phyloP scores from a whole-genome alignment of 1,284 basidiomycete genomes.

The Ustilago loliicola region DNA sequence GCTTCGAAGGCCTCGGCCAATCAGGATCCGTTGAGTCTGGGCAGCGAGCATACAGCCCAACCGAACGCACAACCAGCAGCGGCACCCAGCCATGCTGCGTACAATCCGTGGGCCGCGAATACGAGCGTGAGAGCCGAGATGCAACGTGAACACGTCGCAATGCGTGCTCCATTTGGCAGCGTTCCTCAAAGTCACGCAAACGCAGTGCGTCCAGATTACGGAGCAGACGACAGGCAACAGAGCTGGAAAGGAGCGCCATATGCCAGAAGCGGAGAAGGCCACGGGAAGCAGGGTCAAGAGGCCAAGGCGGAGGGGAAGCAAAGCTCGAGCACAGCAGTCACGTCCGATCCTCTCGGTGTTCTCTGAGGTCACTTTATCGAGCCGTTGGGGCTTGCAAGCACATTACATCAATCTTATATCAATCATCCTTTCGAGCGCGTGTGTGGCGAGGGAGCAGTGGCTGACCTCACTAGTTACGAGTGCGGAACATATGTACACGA shows the following conservation, averaged over 20 bases:
- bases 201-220: slow-evolving; percentile 6
- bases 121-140: slow-evolving; percentile 38
- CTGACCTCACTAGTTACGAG: neutral
- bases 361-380: slow-evolving; percentile 3
- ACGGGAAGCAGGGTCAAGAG: neutral
- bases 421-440: too few relatives aligned
- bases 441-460: too few relatives aligned
- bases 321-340: slow-evolving; percentile 10
- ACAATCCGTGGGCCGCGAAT: slow-evolving; percentile 47
- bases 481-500: neutral
- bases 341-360: slow-evolving; percentile 42
- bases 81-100: slow-evolving; percentile 4
- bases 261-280: neutral
- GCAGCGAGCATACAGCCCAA: neutral
- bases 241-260: slow-evolving; percentile 13
- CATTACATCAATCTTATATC: neutral
- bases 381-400: neutral
- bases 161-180: slow-evolving; percentile 21
- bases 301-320: slow-evolving; percentile 4
- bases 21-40: slow-evolving; percentile 5
- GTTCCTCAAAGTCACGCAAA: neutral
- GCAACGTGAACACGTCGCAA: slow-evolving; percentile 45
- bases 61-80: neutral
- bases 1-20: neutral
- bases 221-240: slow-evolving; percentile 15